Conservation (phyloP, 441 rosid species). For the Arabidopsis lyrata region DNA sequence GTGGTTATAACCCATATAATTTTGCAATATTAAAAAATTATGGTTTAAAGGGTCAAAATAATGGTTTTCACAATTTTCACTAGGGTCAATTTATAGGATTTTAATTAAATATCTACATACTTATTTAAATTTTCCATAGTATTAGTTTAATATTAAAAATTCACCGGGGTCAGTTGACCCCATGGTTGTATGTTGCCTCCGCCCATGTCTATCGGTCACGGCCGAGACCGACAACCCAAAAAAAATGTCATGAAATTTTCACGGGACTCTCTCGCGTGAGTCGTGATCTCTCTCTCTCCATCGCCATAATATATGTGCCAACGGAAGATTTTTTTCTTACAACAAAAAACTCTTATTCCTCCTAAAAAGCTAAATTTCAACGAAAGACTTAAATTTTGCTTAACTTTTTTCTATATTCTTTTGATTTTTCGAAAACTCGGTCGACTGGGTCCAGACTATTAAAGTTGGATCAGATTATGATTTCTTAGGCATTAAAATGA, state of each 20-base stretch:
- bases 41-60: too few species aligned
- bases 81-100: too few species aligned
- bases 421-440: constrained; percentile 15
- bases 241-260: constrained; percentile 25
- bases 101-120: too few species aligned
- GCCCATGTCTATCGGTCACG: constrained; percentile 38
- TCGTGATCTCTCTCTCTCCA: constrained; percentile 25
- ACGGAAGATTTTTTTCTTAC: neutral
- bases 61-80: too few species aligned
- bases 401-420: neutral
- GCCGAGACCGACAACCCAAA: constrained; percentile 31
- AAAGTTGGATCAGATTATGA: neutral
- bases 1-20: too few species aligned
- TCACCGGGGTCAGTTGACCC: too few species aligned
- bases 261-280: constrained; percentile 20
- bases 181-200: too few species aligned
- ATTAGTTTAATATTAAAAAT: too few species aligned
- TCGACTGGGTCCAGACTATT: constrained; percentile 16
- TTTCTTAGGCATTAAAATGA: neutral
- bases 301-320: constrained; percentile 15
- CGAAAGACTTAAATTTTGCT: constrained; percentile 3
- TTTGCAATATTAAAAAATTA: too few species aligned
- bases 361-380: constrained; percentile 5
- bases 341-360: neutral
- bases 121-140: too few species aligned